phyloP scores from a whole-genome alignment of 2,329 filamentous ascomycete species.

The Phialophora macrospora region DNA sequence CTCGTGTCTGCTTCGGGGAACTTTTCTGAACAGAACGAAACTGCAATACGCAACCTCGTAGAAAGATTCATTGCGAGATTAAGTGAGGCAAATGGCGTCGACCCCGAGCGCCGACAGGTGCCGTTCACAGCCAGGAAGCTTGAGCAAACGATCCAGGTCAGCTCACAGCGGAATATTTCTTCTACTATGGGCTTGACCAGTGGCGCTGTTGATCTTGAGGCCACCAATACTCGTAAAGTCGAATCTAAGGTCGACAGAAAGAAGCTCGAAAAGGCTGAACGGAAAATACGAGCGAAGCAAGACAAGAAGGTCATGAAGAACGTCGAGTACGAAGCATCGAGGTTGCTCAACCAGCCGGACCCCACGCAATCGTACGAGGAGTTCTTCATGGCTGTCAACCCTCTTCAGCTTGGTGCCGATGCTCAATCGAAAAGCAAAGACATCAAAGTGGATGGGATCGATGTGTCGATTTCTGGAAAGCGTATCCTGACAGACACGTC shows the following conservation, averaged over 20 bases:
- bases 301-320: constrained; percentile 98
- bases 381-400: constrained; percentile 99
- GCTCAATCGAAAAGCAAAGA: constrained; percentile 90
- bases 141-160: constrained; percentile 93
- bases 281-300: constrained; percentile 97
- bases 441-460: constrained; percentile 95
- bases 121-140: constrained; percentile 81
- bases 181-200: constrained; percentile 88
- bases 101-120: constrained; percentile 69
- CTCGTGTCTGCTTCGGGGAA: constrained; percentile 92
- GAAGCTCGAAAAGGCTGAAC: constrained; percentile 98
- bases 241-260: constrained; percentile 97
- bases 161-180: constrained; percentile 91
- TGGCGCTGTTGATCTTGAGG: constrained; percentile 87
- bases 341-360: constrained; percentile 80
- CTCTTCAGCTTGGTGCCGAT: constrained; percentile 78
- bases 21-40: constrained; percentile 71
- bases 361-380: constrained; percentile 93
- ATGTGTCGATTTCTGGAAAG: constrained; percentile 86
- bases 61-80: constrained; percentile 87
- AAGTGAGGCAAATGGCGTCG: constrained; percentile 70
- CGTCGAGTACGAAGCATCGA: constrained; percentile 95
- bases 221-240: constrained; percentile 88
- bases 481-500: constrained; percentile 91
- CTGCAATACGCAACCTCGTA: constrained; percentile 80